Evolutionary conservation across 768 basidiomycete species (phyloP).

Genomic region (Xerocomellus intermedius): DNA sequence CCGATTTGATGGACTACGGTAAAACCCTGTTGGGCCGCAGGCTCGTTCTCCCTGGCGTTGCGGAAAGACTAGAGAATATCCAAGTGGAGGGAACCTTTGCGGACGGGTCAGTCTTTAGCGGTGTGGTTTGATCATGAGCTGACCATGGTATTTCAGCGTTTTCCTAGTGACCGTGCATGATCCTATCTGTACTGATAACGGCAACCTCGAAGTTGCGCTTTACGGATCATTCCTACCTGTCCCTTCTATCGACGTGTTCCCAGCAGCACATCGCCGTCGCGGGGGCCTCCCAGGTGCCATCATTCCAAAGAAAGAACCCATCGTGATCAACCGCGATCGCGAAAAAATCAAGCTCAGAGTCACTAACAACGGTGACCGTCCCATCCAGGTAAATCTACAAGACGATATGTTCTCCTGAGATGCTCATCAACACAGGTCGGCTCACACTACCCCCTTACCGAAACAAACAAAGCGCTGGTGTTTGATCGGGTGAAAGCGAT

Average conservation of each 20-base stretch:
- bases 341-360: slow-evolving; percentile 70
- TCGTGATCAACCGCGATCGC: slow-evolving; percentile 75
- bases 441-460: slow-evolving; percentile 93
- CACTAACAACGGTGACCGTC: slow-evolving; percentile 89
- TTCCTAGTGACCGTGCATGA: slow-evolving; percentile 98
- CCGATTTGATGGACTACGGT: slow-evolving; percentile 91
- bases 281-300: slow-evolving; percentile 74
- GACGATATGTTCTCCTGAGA: background rate
- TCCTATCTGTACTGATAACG: slow-evolving; percentile 83
- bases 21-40: slow-evolving; percentile 83
- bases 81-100: slow-evolving; percentile 93
- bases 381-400: slow-evolving; percentile 68
- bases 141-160: slow-evolving; percentile 36
- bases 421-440: slow-evolving; percentile 57
- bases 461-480: slow-evolving; percentile 75
- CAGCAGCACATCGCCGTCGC: slow-evolving; percentile 47
- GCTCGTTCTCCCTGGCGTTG: slow-evolving; percentile 85
- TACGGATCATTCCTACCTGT: slow-evolving; percentile 92
- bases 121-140: background rate
- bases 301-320: slow-evolving; percentile 59
- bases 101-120: slow-evolving; percentile 62
- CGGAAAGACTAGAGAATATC: slow-evolving; percentile 74
- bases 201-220: slow-evolving; percentile 80
- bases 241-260: slow-evolving; percentile 66
- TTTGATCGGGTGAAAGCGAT: slow-evolving; percentile 85